Conservation (phyloP, 2,329 filamentous ascomycete genomes). For the Lachnum nothofagi region DNA sequence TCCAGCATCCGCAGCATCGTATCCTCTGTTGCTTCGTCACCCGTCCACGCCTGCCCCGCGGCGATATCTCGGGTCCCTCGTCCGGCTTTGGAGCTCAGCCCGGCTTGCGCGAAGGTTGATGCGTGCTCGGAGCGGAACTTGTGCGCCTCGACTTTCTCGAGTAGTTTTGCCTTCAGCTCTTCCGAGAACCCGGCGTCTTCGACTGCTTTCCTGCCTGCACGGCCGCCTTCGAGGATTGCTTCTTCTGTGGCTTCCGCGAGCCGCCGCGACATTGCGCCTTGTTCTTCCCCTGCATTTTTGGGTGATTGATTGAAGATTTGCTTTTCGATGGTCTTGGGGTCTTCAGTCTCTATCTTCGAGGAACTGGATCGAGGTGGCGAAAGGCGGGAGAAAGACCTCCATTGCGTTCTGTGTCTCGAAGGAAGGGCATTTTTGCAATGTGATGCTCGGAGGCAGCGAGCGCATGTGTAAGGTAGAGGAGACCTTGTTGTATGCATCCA, state of each 20-base stretch:
- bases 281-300: conserved; percentile 15
- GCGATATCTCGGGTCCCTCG: conserved; percentile 65
- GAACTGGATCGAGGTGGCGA: conserved; percentile 23
- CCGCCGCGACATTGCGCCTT: conserved; percentile 47
- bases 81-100: conserved; percentile 54
- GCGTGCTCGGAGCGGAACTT: conserved; percentile 49
- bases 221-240: conserved; percentile 53
- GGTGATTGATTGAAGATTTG: conserved; percentile 7
- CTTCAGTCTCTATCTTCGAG: conserved; percentile 15
- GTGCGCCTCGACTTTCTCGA: conserved; percentile 52
- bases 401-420: conserved; percentile 4
- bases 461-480: conserved; percentile 20
- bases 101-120: conserved; percentile 44
- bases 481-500: conserved; percentile 30
- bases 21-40: conserved; percentile 68
- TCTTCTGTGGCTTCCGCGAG: conserved; percentile 61
- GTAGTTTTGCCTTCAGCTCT: conserved; percentile 54
- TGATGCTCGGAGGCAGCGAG: conserved; percentile 27
- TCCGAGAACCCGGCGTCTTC: conserved; percentile 60
- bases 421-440: conserved; percentile 19
- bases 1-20: conserved; percentile 78
- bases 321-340: conserved; percentile 12
- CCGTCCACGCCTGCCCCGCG: conserved; percentile 68
- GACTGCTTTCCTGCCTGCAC: conserved; percentile 53
- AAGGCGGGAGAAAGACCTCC: conserved; percentile 17